A percentile compares a stretch with the other conserved stretches of the same genome.
Conservation (phyloP, 2,329 filamentous ascomycete species). For the Samsoniella hepiali region DNA sequence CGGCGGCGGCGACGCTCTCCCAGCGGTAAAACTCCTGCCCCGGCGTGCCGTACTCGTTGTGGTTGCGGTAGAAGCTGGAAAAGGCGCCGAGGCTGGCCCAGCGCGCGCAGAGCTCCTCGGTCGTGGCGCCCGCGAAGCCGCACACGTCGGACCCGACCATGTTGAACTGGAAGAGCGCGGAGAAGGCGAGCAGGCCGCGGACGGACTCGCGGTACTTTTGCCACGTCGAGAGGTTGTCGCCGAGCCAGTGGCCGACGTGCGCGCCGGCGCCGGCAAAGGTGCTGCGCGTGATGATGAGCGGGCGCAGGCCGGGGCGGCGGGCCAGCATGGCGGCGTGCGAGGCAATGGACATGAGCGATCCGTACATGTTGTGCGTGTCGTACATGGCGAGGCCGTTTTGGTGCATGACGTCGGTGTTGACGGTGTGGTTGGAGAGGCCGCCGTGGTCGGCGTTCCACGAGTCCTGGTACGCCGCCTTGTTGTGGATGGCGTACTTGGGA, state of each 20-base stretch:
- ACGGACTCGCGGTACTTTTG: slow-evolving; percentile 57
- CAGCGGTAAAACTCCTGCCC: slow-evolving; percentile 67
- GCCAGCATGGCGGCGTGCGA: slow-evolving; percentile 64
- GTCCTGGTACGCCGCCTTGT: slow-evolving; percentile 43
- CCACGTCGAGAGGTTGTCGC: slow-evolving; percentile 48
- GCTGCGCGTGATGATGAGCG: slow-evolving; percentile 70
- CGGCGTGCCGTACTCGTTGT: slow-evolving; percentile 44
- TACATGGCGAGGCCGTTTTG: slow-evolving; percentile 65
- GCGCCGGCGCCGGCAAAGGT: slow-evolving; percentile 71
- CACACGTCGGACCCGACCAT: slow-evolving; percentile 74
- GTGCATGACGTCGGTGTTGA: slow-evolving; percentile 66
- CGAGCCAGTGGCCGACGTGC: slow-evolving; percentile 61
- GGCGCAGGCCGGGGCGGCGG: slow-evolving; percentile 61
- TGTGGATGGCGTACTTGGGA: slow-evolving; percentile 25
- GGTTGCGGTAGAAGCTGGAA: slow-evolving; percentile 66
- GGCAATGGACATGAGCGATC: slow-evolving; percentile 68
- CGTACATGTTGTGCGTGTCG: slow-evolving; percentile 76
- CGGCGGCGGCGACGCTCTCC: slow-evolving; percentile 57
- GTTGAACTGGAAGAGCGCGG: slow-evolving; percentile 63
- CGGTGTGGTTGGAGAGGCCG: slow-evolving; percentile 57
- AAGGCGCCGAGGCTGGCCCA: slow-evolving; percentile 67
- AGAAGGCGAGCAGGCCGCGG: slow-evolving; percentile 56
- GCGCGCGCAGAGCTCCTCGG: slow-evolving; percentile 59
- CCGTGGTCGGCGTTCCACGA: slow-evolving; percentile 54
- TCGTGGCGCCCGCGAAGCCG: slow-evolving; percentile 65